Base-by-base conservation (phyloP, 345 rosid genomes). In the Clarkia xantiana region DNA sequence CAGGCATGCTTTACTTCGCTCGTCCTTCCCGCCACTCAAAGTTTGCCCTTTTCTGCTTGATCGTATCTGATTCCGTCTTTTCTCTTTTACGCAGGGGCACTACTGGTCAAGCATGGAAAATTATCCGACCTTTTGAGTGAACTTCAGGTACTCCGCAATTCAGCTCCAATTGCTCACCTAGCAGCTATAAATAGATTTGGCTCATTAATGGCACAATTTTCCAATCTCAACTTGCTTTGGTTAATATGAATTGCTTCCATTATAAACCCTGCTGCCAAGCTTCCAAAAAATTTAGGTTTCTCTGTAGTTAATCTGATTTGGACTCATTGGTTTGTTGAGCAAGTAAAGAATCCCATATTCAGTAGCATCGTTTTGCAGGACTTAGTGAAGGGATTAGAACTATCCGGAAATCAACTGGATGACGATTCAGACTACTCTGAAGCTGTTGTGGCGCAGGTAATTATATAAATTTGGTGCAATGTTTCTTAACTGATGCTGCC, bases 31-130 rank as follows among this genome's bases (percentile, higher is more conserved):
- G 51, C 36, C 12, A 19, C 47, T 13, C 39, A 38, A 1, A 22
- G 9, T 38, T 20, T 18, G 5, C 39, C 13, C 20, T 2, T n/a
- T n/a, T n/a, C 36, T 19, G 18, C 39, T 11, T 0, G n/a, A n/a
- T n/a, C n/a, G n/a, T 4, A 10, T 43, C 1, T 47, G 12, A 1
- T 6, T 7, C 14, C 9, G 7, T 10, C 14, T 3, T 10, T 17
- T 11, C 34, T 38, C 51, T 7, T 49, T 13, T 91, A 91, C 53
- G 76, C 94, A 3, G 64, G 83, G 42, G 81, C 98, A 39, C 44
- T 91, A 47, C 65, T 91, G 57, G 10, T 86, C 7, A 76, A 84
- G 45, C 82, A 91, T 50, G 89, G 96, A 1, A 86, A 86, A 69
- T 66, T 91, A 62, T 73, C 98, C 0, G 94, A 86, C 8, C 5